Evolutionary conservation across 257 asterid genomes (phyloP).

Genomic region (Rhazya stricta): DNA sequence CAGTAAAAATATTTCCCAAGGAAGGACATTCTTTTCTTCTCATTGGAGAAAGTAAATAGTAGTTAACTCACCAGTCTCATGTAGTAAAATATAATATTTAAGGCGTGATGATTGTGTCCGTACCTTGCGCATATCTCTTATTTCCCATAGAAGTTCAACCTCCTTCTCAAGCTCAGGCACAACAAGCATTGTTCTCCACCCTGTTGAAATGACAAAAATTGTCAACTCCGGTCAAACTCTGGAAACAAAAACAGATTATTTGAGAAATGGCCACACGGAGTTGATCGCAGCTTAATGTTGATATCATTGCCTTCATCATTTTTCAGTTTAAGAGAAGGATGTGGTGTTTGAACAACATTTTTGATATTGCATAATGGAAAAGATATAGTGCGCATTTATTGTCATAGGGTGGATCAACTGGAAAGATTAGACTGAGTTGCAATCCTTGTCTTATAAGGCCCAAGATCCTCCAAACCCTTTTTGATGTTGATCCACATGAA

Average conservation of each 20-base stretch:
- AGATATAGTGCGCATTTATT: neutral
- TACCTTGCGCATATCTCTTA: slow-evolving; percentile 81
- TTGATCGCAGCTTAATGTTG: neutral
- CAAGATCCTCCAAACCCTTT: neutral
- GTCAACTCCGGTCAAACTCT: slow-evolving; percentile 18
- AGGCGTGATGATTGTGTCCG: neutral
- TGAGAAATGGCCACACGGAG: neutral
- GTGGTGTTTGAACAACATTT: neutral
- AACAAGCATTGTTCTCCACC: slow-evolving; percentile 99
- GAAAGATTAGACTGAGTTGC: neutral
- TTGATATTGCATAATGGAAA: neutral
- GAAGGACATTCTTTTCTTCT: neutral
- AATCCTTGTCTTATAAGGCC: neutral
- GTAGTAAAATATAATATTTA: neutral
- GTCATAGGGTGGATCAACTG: neutral
- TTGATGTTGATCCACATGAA: neutral
- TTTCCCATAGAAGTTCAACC: slow-evolving; percentile 71
- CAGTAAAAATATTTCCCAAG: neutral
- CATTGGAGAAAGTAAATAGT: neutral
- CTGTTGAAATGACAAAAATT: slow-evolving; percentile 36
- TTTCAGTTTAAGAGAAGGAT: neutral
- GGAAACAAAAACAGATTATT: slow-evolving; percentile 13
- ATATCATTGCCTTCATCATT: neutral
- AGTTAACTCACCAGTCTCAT: neutral
- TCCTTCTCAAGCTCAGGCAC: slow-evolving; percentile 99